These are phyloP conservation scores for Cercospora sp. DNA, from an alignment of 2,329 filamentous ascomycete species.

Conservation along the genomic window DNA sequence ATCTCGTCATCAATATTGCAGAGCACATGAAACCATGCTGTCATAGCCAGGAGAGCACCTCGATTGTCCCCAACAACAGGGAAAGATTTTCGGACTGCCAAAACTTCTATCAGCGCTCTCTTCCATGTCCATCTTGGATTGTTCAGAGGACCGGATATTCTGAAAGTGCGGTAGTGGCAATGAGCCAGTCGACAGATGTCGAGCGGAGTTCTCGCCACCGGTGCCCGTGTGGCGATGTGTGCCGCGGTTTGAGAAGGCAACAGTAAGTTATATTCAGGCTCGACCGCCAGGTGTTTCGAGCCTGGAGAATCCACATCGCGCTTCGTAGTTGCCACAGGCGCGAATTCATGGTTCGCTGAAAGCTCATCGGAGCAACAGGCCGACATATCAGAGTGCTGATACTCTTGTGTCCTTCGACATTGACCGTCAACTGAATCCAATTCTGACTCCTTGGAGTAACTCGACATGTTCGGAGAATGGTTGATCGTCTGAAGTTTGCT, in stretches of 20 bases:
- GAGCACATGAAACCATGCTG: neutral
- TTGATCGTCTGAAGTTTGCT: too few species aligned
- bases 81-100: neutral
- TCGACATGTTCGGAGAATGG: too few species aligned
- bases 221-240: neutral
- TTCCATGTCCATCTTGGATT: neutral
- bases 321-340: neutral
- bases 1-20: neutral
- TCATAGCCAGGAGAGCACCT: neutral
- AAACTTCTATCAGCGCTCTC: neutral
- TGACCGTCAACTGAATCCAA: too few species aligned
- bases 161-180: neutral
- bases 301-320: neutral
- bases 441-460: too few species aligned
- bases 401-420: too few species aligned
- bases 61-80: neutral
- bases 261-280: neutral
- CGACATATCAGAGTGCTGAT: neutral
- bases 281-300: neutral
- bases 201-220: neutral
- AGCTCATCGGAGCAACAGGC: neutral
- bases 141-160: neutral
- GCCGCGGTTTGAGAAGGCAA: neutral
- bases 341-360: neutral
- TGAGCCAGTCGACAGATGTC: neutral